A percentile compares a stretch with the other conserved stretches of the same genome.
These are phyloP conservation scores for Pterocarpus macrocarpus DNA, from an alignment of 306 rosid species.

Conservation along the genomic window DNA sequence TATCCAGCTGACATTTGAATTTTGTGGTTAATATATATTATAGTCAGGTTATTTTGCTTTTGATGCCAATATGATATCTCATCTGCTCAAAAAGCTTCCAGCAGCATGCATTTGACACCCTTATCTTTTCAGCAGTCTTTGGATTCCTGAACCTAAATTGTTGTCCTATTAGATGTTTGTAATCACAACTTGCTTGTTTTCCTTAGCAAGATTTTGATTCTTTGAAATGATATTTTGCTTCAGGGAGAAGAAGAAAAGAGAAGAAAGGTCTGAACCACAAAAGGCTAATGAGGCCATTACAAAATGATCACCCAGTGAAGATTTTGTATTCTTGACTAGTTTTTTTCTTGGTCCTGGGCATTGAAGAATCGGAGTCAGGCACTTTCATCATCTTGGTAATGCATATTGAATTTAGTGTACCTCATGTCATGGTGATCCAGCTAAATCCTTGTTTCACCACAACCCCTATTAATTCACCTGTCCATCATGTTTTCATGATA, in stretches of 20 bases:
- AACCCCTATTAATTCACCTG: slow-evolving; percentile 17
- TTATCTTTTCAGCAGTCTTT: slow-evolving; percentile 1
- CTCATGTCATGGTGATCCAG: slow-evolving; percentile 46
- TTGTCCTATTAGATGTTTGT: slow-evolving; percentile 25
- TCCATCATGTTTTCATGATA: slow-evolving; percentile 9
- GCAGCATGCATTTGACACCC: slow-evolving; percentile 7
- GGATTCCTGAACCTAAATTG: slow-evolving; percentile 21
- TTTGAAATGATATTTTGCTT: slow-evolving; percentile 45
- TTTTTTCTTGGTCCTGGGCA: slow-evolving; percentile 46
- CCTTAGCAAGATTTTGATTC: slow-evolving; percentile 30
- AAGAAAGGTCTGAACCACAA: slow-evolving; percentile 80
- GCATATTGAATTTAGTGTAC: slow-evolving; percentile 36
- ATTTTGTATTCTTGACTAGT: slow-evolving; percentile 40
- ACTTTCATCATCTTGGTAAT: slow-evolving; percentile 44
- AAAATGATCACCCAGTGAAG: slow-evolving; percentile 48
- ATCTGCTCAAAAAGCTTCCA: slow-evolving; percentile 18
- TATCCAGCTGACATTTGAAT: slow-evolving; percentile 1
- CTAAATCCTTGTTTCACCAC: slow-evolving; percentile 40
- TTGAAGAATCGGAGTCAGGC: slow-evolving; percentile 15
- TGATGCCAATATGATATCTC: background rate
- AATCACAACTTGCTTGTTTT: slow-evolving; percentile 25
- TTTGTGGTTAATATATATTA: background rate
- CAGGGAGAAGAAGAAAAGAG: slow-evolving; percentile 98
- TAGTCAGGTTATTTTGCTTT: background rate
- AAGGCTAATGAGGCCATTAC: slow-evolving; percentile 84